phyloP scores from a whole-genome alignment of 805 yeast species.

The Cyberlindnera xishuangbannaensis region DNA sequence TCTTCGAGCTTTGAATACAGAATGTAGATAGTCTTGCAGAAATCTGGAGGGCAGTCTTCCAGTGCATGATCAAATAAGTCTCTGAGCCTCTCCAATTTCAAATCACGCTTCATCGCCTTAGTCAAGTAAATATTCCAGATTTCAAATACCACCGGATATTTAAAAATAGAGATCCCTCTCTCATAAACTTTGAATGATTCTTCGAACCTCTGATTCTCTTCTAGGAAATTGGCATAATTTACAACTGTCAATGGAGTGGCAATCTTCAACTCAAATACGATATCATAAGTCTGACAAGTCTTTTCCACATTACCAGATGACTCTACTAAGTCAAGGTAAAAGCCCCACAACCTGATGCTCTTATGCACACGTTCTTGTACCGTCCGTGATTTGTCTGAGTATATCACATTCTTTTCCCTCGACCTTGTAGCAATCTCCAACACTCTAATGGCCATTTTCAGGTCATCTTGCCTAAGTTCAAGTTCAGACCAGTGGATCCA shows the following conservation, averaged over 20 bases:
- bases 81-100: slow-evolving; percentile 50
- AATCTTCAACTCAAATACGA: slow-evolving; percentile 49
- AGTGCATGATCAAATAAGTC: slow-evolving; percentile 72
- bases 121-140: slow-evolving; percentile 67
- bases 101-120: slow-evolving; percentile 34
- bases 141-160: slow-evolving; percentile 56
- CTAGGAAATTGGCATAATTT: slow-evolving; percentile 59
- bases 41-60: slow-evolving; percentile 40
- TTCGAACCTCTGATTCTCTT: slow-evolving; percentile 39
- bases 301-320: slow-evolving; percentile 39
- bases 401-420: slow-evolving; percentile 32
- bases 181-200: slow-evolving; percentile 60
- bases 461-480: slow-evolving; percentile 45
- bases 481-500: slow-evolving; percentile 75
- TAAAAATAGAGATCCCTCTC: slow-evolving; percentile 56
- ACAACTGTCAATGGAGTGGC: slow-evolving; percentile 65
- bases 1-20: slow-evolving; percentile 62
- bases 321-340: slow-evolving; percentile 67
- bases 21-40: slow-evolving; percentile 44
- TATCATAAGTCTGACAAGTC: slow-evolving; percentile 43
- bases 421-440: slow-evolving; percentile 37
- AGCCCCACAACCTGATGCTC: slow-evolving; percentile 63
- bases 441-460: slow-evolving; percentile 38
- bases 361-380: slow-evolving; percentile 58
- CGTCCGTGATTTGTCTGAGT: slow-evolving; percentile 37